phyloP scores from a whole-genome alignment of 2,329 filamentous ascomycete species.

The Myriangium duriaei region DNA sequence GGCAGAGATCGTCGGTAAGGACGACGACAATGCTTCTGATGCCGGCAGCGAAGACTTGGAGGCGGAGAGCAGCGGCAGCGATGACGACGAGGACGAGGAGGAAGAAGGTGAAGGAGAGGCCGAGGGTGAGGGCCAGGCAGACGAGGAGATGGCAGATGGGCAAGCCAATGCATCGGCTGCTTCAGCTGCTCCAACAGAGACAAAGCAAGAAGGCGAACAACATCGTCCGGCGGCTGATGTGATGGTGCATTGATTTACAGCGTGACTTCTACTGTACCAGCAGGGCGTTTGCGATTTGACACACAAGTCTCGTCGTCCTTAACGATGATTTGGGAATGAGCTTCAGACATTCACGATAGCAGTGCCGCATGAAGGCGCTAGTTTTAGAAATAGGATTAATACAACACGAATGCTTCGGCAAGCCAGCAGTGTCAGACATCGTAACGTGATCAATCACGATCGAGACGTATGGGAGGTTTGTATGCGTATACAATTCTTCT shows the following conservation, averaged over 20 bases:
- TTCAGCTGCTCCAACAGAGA: constrained; percentile 6
- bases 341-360: too few species aligned
- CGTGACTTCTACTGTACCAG: too few species aligned
- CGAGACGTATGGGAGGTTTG: too few species aligned
- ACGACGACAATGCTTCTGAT: constrained; percentile 57
- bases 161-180: neutral
- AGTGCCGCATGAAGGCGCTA: too few species aligned
- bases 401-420: too few species aligned
- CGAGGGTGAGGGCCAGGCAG: constrained; percentile 22
- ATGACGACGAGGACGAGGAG: constrained; percentile 53
- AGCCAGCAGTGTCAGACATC: too few species aligned
- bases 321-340: too few species aligned
- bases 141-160: constrained; percentile 9
- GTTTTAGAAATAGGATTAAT: too few species aligned
- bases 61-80: constrained; percentile 60
- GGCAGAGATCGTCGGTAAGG: constrained; percentile 32
- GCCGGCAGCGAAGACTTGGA: constrained; percentile 70
- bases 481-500: too few species aligned
- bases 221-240: constrained; percentile 9
- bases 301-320: too few species aligned
- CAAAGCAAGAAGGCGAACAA: constrained; percentile 7
- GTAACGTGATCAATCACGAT: too few species aligned
- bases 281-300: too few species aligned
- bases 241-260: constrained; percentile 15
- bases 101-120: constrained; percentile 42